Evolutionary conservation across 83 land plant genomes (phyloP).

Genomic region (Thuja plicata): DNA sequence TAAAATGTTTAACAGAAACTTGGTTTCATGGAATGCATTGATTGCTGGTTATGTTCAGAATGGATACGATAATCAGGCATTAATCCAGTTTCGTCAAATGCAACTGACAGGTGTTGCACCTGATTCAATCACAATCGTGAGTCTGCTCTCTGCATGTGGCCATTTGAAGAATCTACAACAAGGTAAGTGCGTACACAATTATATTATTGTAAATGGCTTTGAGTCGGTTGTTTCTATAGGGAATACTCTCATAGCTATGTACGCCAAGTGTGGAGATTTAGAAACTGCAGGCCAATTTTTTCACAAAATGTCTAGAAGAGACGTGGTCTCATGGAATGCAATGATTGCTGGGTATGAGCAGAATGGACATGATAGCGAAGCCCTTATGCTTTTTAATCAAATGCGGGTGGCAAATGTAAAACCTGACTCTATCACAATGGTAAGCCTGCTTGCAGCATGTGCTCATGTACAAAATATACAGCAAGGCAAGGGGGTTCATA

Average conservation of each 20-base stretch:
- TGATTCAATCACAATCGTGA: constrained; percentile 31
- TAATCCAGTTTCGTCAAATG: constrained; percentile 21
- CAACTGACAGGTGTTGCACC: constrained; percentile 12
- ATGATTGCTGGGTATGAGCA: constrained; percentile 39
- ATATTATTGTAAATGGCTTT: constrained; percentile 21
- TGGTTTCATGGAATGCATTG: constrained; percentile 35
- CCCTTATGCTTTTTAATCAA: constrained; percentile 17
- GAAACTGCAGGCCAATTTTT: constrained; percentile 24
- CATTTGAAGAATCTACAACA: constrained; percentile 13
- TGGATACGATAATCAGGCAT: constrained; percentile 17
- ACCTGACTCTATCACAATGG: constrained; percentile 26
- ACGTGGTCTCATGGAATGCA: constrained; percentile 33
- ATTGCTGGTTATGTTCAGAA: constrained; percentile 20
- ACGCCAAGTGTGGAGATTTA: constrained; percentile 21
- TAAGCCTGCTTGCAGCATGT: constrained; percentile 29
- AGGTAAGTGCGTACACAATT: constrained; percentile 24
- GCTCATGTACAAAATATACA: constrained; percentile 12
- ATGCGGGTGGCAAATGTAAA: constrained; percentile 21
- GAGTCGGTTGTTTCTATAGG: constrained; percentile 23
- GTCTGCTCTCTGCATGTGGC: constrained; percentile 30
- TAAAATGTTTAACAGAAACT: not conserved
- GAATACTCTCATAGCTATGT: constrained; percentile 36
- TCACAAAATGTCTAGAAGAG: constrained; percentile 21
- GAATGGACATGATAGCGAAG: constrained; percentile 19
- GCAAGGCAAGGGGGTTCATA: constrained; percentile 31